Base-by-base conservation (phyloP, 108 stramenopile genomes). In the Pseudonitzschia multistriata region DNA sequence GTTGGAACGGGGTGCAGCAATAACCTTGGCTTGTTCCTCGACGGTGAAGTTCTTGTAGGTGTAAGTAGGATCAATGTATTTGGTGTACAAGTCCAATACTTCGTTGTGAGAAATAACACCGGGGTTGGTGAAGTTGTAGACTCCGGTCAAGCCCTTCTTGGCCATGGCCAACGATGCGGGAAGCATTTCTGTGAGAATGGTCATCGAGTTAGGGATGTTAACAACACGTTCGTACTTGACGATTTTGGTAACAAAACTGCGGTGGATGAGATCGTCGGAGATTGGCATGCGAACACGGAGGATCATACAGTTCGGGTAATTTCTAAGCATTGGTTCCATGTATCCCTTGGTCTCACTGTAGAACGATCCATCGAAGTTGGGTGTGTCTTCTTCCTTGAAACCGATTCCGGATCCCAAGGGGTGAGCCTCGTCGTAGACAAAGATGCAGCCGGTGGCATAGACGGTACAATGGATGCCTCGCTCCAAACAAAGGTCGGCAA, bases 41-140 rank as follows among this genome's bases (percentile, higher is more conserved):
- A 94, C 53, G 40, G 96, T 87, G 78, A 99, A 99, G 82, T 99
- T 98, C 45, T 76, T 80, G 95, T 97, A 99, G 19, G 85, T 90
- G 90, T 96, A 99, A 15, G 85, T 76, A 3, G 97, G 97, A 69
- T 99, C 99, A 73, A 99, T 96, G 94, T 96, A 91, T 85, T 97
- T 93, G 64, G 81, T 97, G 90, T 98, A 99, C 72, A 98, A 79
- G 59, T 95, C 94, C 69, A 99, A 84, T 35, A 97, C 94, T 78
- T 99, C 83, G 76, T 99, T 98, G 93, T 99, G 99, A 21, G 97
- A 97, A 83, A 99, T 98, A 30, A 96, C 96, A 7, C 99, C 99
- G 2, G 99, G 99, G 84, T 99, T 99, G 88, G 96, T 97, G 84
- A 99, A 99, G 91, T 99, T 99, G 89, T 96, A 96, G 25, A 98